Conservation (phyloP, 75 land plant genomes). For the Cryptomeria japonica region DNA sequence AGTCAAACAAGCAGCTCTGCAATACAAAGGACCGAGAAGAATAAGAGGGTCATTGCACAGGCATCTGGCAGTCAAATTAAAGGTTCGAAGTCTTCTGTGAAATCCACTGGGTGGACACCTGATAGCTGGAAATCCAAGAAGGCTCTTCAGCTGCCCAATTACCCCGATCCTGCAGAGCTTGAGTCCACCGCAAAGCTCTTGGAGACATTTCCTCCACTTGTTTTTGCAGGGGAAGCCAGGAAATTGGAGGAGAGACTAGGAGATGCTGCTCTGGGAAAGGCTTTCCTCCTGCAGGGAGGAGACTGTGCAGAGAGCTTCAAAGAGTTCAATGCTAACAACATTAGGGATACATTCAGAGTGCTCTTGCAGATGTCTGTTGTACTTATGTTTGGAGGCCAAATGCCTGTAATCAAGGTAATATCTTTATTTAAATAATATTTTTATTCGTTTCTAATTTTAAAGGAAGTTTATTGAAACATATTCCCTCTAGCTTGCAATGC, state of each 20-base stretch:
- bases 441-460: not conserved
- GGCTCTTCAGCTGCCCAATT: slow-evolving; percentile 56
- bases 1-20: not conserved
- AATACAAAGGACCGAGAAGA: not conserved
- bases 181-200: slow-evolving; percentile 34
- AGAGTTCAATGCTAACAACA: slow-evolving; percentile 65
- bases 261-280: slow-evolving; percentile 65
- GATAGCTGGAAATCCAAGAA: slow-evolving; percentile 50
- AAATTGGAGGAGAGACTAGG: slow-evolving; percentile 55
- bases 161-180: slow-evolving; percentile 44
- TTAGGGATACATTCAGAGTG: slow-evolving; percentile 67
- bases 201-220: slow-evolving; percentile 57
- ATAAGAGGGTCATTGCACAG: not conserved
- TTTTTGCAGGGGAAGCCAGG: slow-evolving; percentile 81
- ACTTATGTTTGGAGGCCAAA: slow-evolving; percentile 71
- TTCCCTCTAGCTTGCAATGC: not conserved
- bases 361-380: slow-evolving; percentile 68
- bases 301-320: slow-evolving; percentile 83
- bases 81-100: not conserved
- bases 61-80: not conserved
- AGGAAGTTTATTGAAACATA: not conserved
- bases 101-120: slow-evolving; percentile 23
- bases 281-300: slow-evolving; percentile 74
- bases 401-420: slow-evolving; percentile 72
- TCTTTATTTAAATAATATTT: not conserved